phyloP scores from a whole-genome alignment of 108 stramenopile species.

The Chaetoceros tenuissimus region DNA sequence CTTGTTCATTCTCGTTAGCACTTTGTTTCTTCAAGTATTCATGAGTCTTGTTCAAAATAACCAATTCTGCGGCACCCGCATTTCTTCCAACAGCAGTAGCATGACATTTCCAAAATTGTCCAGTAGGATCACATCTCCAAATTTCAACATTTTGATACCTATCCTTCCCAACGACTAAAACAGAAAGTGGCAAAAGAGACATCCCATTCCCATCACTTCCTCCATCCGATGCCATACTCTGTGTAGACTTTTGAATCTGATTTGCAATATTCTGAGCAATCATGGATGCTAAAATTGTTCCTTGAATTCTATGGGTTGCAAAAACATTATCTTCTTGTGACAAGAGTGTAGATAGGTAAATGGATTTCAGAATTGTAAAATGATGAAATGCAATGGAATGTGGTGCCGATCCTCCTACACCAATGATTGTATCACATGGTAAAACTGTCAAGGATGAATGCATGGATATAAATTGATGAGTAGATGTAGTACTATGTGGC shows the following conservation, averaged over 20 bases:
- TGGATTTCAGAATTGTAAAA: too few relatives aligned
- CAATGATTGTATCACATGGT: constrained; percentile 26
- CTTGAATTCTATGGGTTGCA: not conserved
- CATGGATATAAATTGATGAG: not conserved
- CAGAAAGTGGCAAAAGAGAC: constrained; percentile 38
- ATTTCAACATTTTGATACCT: constrained; percentile 10
- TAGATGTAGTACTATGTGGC: constrained; percentile 1
- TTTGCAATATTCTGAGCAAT: constrained; percentile 56
- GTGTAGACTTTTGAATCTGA: constrained; percentile 57
- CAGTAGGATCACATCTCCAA: constrained; percentile 74
- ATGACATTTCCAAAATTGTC: constrained; percentile 74
- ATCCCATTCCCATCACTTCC: constrained; percentile 26
- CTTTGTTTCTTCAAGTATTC: too few relatives aligned
- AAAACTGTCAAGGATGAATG: constrained; percentile 28
- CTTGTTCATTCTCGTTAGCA: not conserved
- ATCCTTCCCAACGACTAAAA: constrained; percentile 36
- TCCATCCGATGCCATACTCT: constrained; percentile 28
- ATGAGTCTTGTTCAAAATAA: constrained; percentile 19
- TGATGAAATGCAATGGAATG: constrained; percentile 39
- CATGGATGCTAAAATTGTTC: constrained; percentile 11
- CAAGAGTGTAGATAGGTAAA: constrained; percentile 25
- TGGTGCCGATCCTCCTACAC: constrained; percentile 48
- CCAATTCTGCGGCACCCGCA: constrained; percentile 31
- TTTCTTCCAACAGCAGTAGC: constrained; percentile 50
- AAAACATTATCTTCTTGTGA: constrained; percentile 17